Evolutionary conservation across 2,329 filamentous ascomycete genomes (phyloP).

Genomic region (Colletotrichum acutatum): DNA sequence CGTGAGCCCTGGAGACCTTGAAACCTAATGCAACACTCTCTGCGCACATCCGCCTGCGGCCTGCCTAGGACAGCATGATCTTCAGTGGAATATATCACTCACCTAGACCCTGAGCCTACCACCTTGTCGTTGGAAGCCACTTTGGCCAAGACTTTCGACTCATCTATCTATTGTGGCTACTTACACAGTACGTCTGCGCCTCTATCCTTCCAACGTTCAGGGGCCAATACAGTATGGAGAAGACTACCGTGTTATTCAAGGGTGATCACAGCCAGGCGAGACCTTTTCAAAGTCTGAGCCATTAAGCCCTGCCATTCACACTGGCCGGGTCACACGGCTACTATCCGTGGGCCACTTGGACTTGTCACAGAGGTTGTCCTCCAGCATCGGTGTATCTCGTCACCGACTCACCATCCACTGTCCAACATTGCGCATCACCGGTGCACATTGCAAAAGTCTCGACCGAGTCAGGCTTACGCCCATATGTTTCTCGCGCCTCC

Average conservation of each 20-base stretch:
- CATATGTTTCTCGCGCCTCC: no score
- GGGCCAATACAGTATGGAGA: no score
- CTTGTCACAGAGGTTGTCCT: neutral
- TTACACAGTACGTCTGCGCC: no score
- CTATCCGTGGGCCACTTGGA: neutral
- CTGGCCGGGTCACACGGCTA: neutral
- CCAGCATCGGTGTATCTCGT: neutral
- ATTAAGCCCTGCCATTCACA: neutral
- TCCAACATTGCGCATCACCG: neutral
- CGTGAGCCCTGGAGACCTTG: neutral
- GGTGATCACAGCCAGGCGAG: neutral
- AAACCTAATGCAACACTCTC: conserved; percentile 8
- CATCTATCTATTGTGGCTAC: neutral
- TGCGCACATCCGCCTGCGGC: neutral
- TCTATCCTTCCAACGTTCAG: no score
- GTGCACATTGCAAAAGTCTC: neutral
- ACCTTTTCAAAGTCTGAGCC: neutral
- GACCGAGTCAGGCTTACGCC: neutral
- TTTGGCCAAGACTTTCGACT: conserved; percentile 10
- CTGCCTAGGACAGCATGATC: neutral
- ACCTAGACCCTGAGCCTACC: neutral
- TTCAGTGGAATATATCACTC: neutral
- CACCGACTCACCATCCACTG: neutral
- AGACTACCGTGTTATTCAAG: neutral
- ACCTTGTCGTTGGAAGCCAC: conserved; percentile 5